Evolutionary conservation across 768 basidiomycete genomes (phyloP).

Genomic region (Pulveroboletus sp.): DNA sequence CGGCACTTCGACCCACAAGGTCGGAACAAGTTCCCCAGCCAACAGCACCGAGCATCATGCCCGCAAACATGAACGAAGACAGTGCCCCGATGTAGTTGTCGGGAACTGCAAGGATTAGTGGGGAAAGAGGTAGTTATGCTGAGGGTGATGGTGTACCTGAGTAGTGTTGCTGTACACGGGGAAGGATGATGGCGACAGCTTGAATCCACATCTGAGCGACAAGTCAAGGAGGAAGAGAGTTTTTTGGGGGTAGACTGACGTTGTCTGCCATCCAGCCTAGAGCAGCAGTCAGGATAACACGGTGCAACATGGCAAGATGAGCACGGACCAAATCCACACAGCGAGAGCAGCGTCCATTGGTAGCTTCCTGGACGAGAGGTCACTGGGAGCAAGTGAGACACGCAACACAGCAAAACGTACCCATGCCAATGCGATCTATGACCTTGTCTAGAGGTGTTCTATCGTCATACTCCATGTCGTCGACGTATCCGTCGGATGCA

Average conservation of each 20-base stretch:
- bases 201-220: conserved; percentile 85
- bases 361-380: conserved; percentile 51
- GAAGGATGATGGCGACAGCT: conserved; percentile 89
- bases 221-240: conserved; percentile 24
- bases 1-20: conserved; percentile 79
- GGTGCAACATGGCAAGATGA: too few species aligned
- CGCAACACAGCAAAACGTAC: conserved; percentile 29
- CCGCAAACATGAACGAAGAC: conserved; percentile 86
- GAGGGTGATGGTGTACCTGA: conserved; percentile 44
- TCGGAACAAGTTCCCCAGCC: conserved; percentile 96
- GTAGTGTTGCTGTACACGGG: conserved; percentile 92
- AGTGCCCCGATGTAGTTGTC: conserved; percentile 77
- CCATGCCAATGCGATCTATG: conserved; percentile 91
- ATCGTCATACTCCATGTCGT: conserved; percentile 35
- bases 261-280: conserved; percentile 94
- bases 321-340: conserved; percentile 85
- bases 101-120: conserved; percentile 46
- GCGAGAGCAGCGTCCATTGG: conserved; percentile 76
- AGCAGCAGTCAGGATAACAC: not conserved
- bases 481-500: conserved; percentile 22
- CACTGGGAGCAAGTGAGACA: not conserved
- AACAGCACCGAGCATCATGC: conserved; percentile 96
- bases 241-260: conserved; percentile 40
- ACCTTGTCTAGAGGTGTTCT: conserved; percentile 76
- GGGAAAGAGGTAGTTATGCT: conserved; percentile 9